Base-by-base conservation (phyloP, 805 yeast genomes). In the Starmerella sp. region DNA sequence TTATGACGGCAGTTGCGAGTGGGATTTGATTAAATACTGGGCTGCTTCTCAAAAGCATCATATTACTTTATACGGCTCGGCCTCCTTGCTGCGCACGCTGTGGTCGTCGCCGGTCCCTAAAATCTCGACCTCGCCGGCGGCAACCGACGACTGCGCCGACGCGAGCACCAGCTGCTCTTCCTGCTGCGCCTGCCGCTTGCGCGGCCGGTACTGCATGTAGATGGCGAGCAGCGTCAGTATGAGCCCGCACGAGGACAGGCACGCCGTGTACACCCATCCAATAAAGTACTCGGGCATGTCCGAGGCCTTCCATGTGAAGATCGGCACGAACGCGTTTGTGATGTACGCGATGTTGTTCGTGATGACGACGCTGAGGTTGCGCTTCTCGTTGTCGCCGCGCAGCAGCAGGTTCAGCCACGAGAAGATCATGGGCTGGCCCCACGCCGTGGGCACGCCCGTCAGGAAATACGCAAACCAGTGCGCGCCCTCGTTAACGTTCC, bases 401-500 rank as follows among this genome's bases (percentile, higher is more conserved):
- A 79, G 62, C 30, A 74, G 61, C 38, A 78, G 67, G 62, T 79
- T 79, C 38, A 78, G 73, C 84, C 83, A 80, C 2, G 80, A 70
- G 57, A 74, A 79, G 13, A 78, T 76, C 59, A 76, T 72, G 2
- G 82, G 82, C 66, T 77, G 82, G 0, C 81, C 83, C 75, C 74
- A 74, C 3, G 76, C 62, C 0, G 75, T 67, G 9, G 81, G 80
- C 14, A 75, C 63, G 3, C 79, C 78, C 3, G 74, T 65, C 48
- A 78, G 57, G 59, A 73, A 77, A 63, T 77, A 80, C 13, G 75
- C 68, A 9, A 75, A 66, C 78, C 81, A 78, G 55, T 77, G 79
- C 38, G 74, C 71, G 1, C 76, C 77, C 11, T 60, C 64, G 1
- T 79, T 77, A 32, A 78, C 72, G 45, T 75, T 60, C 82, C 82